A percentile compares a stretch with the other conserved stretches of the same genome.
Conservation (phyloP, 257 asterid species). For the Ilex aquifolium region DNA sequence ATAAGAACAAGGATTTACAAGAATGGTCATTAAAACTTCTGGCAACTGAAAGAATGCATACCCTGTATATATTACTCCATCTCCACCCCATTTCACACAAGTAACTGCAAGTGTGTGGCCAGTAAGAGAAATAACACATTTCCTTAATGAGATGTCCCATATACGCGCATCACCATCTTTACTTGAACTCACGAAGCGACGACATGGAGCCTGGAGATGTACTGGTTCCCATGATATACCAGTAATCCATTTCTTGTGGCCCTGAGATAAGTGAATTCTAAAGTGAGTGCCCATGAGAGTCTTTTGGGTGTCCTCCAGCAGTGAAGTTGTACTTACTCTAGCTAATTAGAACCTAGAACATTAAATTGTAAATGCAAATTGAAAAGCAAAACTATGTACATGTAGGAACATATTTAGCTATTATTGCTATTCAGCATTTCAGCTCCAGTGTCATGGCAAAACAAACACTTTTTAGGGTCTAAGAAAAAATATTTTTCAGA, state of each 20-base stretch:
- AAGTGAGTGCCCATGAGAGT: constrained; percentile 8
- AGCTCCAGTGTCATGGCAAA: too few species aligned
- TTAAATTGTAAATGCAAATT: too few species aligned
- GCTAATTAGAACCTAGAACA: too few species aligned
- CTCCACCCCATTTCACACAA: constrained; percentile 98
- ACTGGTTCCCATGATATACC: constrained; percentile 98
- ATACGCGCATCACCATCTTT: constrained; percentile 99
- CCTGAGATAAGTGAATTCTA: constrained; percentile 42
- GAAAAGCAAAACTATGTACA: too few species aligned
- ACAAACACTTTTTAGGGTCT: too few species aligned
- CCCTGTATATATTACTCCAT: constrained; percentile 95
- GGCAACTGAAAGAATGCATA: constrained; percentile 25
- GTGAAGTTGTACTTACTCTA: too few species aligned
- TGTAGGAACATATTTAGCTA: too few species aligned
- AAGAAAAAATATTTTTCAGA: too few species aligned
- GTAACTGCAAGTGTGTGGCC: constrained; percentile 96
- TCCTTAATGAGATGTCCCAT: constrained; percentile 76
- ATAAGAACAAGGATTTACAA: not conserved
- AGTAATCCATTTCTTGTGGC: constrained; percentile 98
- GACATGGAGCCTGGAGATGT: constrained; percentile 83
- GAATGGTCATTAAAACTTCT: not conserved
- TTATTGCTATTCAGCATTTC: too few species aligned
- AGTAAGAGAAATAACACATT: constrained; percentile 63
- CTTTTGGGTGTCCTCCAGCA: not conserved
- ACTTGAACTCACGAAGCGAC: constrained; percentile 92